Conservation (phyloP, 805 yeast species). For the Nakazawaea ernobii region DNA sequence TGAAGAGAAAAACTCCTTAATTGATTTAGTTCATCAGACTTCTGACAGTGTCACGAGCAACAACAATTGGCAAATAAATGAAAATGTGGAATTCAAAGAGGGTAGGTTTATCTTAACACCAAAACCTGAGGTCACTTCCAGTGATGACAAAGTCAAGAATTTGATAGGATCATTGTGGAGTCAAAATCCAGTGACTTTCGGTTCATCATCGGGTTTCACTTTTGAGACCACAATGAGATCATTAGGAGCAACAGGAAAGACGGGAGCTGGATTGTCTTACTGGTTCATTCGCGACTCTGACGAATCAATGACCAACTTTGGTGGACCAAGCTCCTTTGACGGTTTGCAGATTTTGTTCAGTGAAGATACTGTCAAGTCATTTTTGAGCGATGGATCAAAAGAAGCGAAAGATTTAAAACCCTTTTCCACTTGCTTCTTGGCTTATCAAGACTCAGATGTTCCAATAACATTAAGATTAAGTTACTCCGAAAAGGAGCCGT, state of each 20-base stretch:
- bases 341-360: slow-evolving; percentile 58
- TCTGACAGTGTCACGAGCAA: neutral
- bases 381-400: slow-evolving; percentile 52
- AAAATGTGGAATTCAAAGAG: slow-evolving; percentile 34
- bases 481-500: slow-evolving; percentile 38
- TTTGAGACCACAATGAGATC: slow-evolving; percentile 61
- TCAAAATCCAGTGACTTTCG: slow-evolving; percentile 17
- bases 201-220: slow-evolving; percentile 30
- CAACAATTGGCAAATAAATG: slow-evolving; percentile 36
- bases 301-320: slow-evolving; percentile 28
- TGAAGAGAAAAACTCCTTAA: slow-evolving; percentile 5
- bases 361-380: slow-evolving; percentile 46
- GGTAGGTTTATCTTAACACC: slow-evolving; percentile 55
- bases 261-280: slow-evolving; percentile 53
- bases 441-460: slow-evolving; percentile 61
- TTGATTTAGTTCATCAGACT: slow-evolving; percentile 8
- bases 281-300: slow-evolving; percentile 37
- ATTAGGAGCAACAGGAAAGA: slow-evolving; percentile 41
- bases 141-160: slow-evolving; percentile 18
- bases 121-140: slow-evolving; percentile 18
- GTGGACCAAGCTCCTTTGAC: slow-evolving; percentile 53
- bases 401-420: slow-evolving; percentile 29
- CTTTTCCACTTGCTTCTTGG: slow-evolving; percentile 52
- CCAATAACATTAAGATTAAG: slow-evolving; percentile 67
- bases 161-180: slow-evolving; percentile 44